Percentiles rank a stretch among this genome's conserved stretches.
Conservation (phyloP, 257 asterid genomes). For the Mentha longifolia region DNA sequence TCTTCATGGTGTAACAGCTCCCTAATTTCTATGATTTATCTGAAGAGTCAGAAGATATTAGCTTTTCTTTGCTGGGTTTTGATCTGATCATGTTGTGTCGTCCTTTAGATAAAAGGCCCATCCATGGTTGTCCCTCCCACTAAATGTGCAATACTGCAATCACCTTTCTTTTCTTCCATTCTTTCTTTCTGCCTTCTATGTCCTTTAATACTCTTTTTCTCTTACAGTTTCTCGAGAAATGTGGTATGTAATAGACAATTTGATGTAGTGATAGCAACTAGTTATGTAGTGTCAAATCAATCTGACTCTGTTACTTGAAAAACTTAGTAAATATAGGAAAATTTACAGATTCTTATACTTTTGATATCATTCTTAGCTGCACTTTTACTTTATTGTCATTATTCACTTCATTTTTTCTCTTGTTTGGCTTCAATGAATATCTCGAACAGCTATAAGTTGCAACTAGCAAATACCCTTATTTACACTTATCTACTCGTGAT, state of each 20-base stretch:
- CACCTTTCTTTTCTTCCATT: neutral
- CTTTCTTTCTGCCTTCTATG: conserved; percentile 1
- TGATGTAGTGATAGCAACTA: neutral
- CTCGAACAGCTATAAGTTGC: conserved; percentile 1
- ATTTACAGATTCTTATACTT: neutral
- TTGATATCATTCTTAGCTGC: neutral
- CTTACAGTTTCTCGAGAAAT: neutral
- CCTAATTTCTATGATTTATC: neutral
- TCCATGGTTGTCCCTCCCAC: no score
- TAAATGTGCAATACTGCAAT: neutral
- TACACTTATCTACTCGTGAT: conserved; percentile 23
- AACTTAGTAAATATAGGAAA: neutral
- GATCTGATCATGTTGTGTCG: neutral
- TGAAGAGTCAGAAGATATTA: conserved; percentile 4
- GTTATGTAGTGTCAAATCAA: neutral
- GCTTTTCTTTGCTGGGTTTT: conserved; percentile 10
- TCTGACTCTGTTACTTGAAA: neutral
- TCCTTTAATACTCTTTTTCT: neutral
- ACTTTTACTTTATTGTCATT: neutral
- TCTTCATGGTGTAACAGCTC: neutral
- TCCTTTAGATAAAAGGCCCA: neutral
- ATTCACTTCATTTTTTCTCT: neutral
- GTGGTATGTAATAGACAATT: neutral
- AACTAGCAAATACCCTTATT: neutral
- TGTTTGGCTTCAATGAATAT: neutral